Percentiles rank a stretch among this genome's conserved stretches.
Evolutionary conservation across 2,329 filamentous ascomycete genomes (phyloP).

Genomic region (Curvularia hawaiiensis): DNA sequence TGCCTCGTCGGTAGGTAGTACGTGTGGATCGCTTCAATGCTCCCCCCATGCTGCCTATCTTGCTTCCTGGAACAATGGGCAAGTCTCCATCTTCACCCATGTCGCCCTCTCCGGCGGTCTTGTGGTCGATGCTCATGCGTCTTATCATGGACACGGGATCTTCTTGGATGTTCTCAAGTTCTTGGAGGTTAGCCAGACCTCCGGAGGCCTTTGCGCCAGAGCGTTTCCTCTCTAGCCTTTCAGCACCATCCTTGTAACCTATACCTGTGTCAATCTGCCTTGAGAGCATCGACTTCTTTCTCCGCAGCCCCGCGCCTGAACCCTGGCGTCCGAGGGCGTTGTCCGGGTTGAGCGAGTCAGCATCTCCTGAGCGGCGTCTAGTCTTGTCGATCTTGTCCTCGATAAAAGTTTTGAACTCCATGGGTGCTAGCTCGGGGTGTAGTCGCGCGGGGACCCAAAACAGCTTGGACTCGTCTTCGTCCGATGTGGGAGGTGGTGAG

Average conservation of each 20-base stretch:
- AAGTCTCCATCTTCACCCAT: slow-evolving; percentile 60
- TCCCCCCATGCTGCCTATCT: slow-evolving; percentile 73
- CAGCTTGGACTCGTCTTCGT: slow-evolving; percentile 85
- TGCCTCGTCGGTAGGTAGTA: slow-evolving; percentile 89
- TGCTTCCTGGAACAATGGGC: slow-evolving; percentile 81
- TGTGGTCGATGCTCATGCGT: slow-evolving; percentile 65
- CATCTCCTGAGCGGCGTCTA: slow-evolving; percentile 75
- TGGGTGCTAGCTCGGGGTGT: slow-evolving; percentile 92
- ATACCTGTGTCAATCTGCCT: slow-evolving; percentile 81
- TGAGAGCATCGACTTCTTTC: slow-evolving; percentile 96
- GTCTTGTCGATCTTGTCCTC: slow-evolving; percentile 93
- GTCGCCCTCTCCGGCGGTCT: slow-evolving; percentile 48
- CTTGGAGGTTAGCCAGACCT: slow-evolving; percentile 61
- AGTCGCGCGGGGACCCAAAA: slow-evolving; percentile 96
- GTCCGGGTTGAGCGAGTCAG: slow-evolving; percentile 65
- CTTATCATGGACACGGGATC: slow-evolving; percentile 76
- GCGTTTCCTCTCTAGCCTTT: slow-evolving; percentile 74
- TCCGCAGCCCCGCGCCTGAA: slow-evolving; percentile 66
- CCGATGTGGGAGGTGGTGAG: slow-evolving; percentile 69
- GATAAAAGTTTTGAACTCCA: slow-evolving; percentile 95
- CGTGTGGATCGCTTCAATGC: slow-evolving; percentile 87
- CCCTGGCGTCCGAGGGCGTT: slow-evolving; percentile 58
- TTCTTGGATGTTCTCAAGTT: slow-evolving; percentile 80
- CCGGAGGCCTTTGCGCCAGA: slow-evolving; percentile 61
- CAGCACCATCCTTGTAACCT: slow-evolving; percentile 82